phyloP scores from a whole-genome alignment of 306 rosid genomes.

The Arachis hypogaea region DNA sequence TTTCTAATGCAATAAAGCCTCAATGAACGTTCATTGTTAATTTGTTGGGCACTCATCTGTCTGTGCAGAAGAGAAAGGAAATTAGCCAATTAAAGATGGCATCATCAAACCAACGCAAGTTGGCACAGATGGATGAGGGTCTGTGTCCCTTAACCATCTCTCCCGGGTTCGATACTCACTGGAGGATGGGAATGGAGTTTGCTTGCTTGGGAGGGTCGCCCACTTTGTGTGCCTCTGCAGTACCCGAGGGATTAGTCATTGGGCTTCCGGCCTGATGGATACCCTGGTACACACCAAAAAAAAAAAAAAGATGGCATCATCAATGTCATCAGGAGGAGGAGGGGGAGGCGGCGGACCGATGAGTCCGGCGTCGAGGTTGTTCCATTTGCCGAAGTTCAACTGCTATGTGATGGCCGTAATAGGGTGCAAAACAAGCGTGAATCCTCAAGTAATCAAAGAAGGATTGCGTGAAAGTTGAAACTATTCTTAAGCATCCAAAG shows the following conservation, averaged over 20 bases:
- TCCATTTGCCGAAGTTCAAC: slow-evolving; percentile 49
- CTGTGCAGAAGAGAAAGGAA: not conserved
- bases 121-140: no score
- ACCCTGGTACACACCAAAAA: no score
- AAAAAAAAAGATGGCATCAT: slow-evolving; percentile 34
- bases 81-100: slow-evolving; percentile 9
- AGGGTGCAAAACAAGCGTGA: slow-evolving; percentile 52
- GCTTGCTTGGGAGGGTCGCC: no score
- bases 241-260: no score
- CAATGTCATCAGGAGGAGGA: no score
- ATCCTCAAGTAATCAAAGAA: slow-evolving; percentile 44
- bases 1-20: not conserved
- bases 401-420: slow-evolving; percentile 52
- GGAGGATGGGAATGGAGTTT: no score
- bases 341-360: slow-evolving; percentile 14
- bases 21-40: not conserved
- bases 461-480: slow-evolving; percentile 40
- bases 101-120: no score
- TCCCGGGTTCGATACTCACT: no score
- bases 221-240: no score
- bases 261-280: no score
- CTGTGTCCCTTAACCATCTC: no score
- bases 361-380: slow-evolving; percentile 59
- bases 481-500: slow-evolving; percentile 60
- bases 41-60: not conserved